Evolutionary conservation across 805 yeast genomes (phyloP), one percentile per base, ranked within the genome.

Genomic region (Suhomyces emberorum): DNA sequence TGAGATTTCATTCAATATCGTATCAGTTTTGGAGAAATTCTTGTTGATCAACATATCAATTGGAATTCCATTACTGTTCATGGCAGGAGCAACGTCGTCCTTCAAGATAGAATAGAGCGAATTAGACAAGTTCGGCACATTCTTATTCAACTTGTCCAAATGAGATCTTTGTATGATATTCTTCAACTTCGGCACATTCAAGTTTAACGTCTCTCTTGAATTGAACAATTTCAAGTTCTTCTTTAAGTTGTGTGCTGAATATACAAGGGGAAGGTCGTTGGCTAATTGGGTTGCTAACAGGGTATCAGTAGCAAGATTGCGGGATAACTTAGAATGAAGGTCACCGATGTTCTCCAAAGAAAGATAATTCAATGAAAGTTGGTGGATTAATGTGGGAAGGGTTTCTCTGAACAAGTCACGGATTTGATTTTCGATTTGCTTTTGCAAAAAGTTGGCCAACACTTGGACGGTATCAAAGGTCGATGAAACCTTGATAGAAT

Each of bases 401-500:
- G 87, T 83, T 54, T 88, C 96, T 42, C 93, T 70, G 61, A 88
- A 88, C 43, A 88, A 65, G 34, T 82, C 86, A 35, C 95, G 65
- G 22, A 88, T 80, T 55, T 85, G 93, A 36, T 69, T 73, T 54
- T 88, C 95, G 41, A 88, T 88, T 54, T 87, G 93, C 30, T 76
- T 74, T 54, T 88, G 95, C 43, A 88, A 61, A 47, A 86, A 84
- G 40, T 78, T 74, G n/a, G 95, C 93, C 48, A 88, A 76, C 1
- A 88, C 88, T 34, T 83, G 83, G 29, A 88, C 83, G 27, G 80
- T 77, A 61, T 88, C 95, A 59, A 88, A 88, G n/a, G 95, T 82
- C 4, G 95, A 84, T 43, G 81, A 77, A 10, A 88, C 95, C 48
- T 79, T 80, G 43, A 88, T 87, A 15, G 81, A 75, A 47, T 87